phyloP scores from a whole-genome alignment of 202 grass and related monocot species.

The Brachypodium distachyon region DNA sequence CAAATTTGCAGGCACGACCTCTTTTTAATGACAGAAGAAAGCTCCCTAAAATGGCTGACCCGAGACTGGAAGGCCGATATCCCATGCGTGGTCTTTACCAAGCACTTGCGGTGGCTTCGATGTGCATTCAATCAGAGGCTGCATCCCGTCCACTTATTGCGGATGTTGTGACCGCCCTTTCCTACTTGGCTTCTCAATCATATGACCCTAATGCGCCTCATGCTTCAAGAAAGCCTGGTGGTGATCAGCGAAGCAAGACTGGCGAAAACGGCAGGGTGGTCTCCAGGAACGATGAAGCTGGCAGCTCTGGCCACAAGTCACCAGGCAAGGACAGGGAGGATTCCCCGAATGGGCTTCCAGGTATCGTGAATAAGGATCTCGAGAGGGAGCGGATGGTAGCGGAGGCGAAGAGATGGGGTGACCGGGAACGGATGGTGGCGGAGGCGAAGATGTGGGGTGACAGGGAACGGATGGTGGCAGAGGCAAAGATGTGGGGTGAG shows the following conservation, averaged over 20 bases:
- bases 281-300: conserved; percentile 14
- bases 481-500: conserved; percentile 76
- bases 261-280: conserved; percentile 31
- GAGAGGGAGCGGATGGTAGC: conserved; percentile 68
- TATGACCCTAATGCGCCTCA: conserved; percentile 39
- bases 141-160: conserved; percentile 82
- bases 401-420: conserved; percentile 79
- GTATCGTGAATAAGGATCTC: conserved; percentile 50
- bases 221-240: conserved; percentile 27
- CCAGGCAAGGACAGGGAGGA: conserved; percentile 51
- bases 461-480: conserved; percentile 45
- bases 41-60: conserved; percentile 84
- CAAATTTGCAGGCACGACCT: conserved; percentile 49
- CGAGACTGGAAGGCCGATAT: conserved; percentile 65
- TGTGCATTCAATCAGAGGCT: conserved; percentile 95
- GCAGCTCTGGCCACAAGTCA: conserved; percentile 23
- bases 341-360: conserved; percentile 32
- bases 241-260: conserved; percentile 25
- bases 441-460: conserved; percentile 90
- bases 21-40: conserved; percentile 92
- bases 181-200: conserved; percentile 78
- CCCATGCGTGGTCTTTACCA: conserved; percentile 96
- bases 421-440: conserved; percentile 58
- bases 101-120: conserved; percentile 86
- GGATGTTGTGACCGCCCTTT: conserved; percentile 87